Base-by-base conservation (phyloP, 441 rosid genomes). In the California macrophylla region DNA sequence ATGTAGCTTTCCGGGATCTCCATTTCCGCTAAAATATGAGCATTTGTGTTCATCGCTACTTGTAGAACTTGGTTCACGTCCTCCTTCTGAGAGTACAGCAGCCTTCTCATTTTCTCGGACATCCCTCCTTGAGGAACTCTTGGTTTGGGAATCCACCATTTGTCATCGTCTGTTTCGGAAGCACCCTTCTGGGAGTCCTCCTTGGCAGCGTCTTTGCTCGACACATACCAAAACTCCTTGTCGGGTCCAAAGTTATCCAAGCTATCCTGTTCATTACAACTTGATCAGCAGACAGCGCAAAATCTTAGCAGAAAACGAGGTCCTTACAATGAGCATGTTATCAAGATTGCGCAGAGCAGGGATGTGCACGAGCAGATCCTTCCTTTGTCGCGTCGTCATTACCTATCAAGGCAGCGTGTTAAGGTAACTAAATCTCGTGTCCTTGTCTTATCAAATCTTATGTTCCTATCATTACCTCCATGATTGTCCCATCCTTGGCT, bases 1-100 rank as follows among this genome's bases (percentile, higher is more conserved):
- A 92, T 87, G 85, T 92, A 95, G 84, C 78, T 88, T 68, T 90
- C 98, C 0, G 99, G 99, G 70, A 92, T 76, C 71, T 82, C 86
- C 97, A 95, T 92, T 81, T 92, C 99, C 1, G 91, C 82, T 13
- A 95, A 79, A 71, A 92, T 93, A 80, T 95, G 95, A 62, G 99
- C 89, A 73, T 95, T 95, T 10, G 92, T 95, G 0, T 96, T 96
- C 98, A 95, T 90, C 60, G 99, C 97, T 38, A 97, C 98, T 76
- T 92, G 90, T 34, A 92, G 90, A 8, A 95, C 99, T 34, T 95
- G 99, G 73, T 90, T 92, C 38, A 90, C 97, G 30, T 86, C 83
- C 72, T 95, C 99, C 69, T 91, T 95, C 20, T 89, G 20, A 45
- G 52, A 13, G 98, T 73, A 90, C 81, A 95, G 74, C 79, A 86